Evolutionary conservation across 768 basidiomycete genomes (phyloP), one percentile per base, ranked within the genome.

Genomic region (Amanita molliuscula): DNA sequence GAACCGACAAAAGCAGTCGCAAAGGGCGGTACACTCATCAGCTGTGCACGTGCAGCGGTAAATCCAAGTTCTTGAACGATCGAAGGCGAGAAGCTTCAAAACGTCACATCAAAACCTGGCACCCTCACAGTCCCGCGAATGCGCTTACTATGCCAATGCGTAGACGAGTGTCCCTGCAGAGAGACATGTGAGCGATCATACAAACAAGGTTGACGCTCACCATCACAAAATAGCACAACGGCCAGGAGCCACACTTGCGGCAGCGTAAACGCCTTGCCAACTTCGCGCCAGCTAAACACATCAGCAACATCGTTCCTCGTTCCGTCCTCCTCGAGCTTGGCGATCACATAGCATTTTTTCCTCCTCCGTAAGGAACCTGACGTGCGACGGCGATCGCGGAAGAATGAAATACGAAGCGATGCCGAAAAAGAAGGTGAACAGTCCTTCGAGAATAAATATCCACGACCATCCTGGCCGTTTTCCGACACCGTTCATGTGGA

Each of bases 371-470:
- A 86, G 65, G 68, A 84, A 82, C 36, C 64, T 64, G 3, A 18
- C 3, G 18, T 23, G 41, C 9, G 25, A 26, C 3, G 77, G 73
- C 8, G 34, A 36, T 21, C 37, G 37, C 9, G 49, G 49, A 26
- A 50, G 33, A 26, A 50, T 11, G 55, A 72, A 66, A 66, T 71
- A 82, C 0, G 76, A 68, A 1, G 61, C 25, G 3, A 76, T 28
- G 6, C 83, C 86, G 53, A 82, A 77, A 2, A 75, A 42, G 50
- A 78, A 65, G 0, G 84, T 84, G 62, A 88, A 78, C 2, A 75
- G 62, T 1, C 85, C 85, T 62, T 86, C 77, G 28, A 82, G 64
- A 47, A 81, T 78, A 60, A 82, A 81, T 44, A 84, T 76, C 82
- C 80, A 86, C 13, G 75, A 68, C 83, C 83, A 86, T 2, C 81